A percentile compares a stretch with the other conserved stretches of the same genome.
phyloP scores from a whole-genome alignment of 306 rosid species.

The Castanea crenata region DNA sequence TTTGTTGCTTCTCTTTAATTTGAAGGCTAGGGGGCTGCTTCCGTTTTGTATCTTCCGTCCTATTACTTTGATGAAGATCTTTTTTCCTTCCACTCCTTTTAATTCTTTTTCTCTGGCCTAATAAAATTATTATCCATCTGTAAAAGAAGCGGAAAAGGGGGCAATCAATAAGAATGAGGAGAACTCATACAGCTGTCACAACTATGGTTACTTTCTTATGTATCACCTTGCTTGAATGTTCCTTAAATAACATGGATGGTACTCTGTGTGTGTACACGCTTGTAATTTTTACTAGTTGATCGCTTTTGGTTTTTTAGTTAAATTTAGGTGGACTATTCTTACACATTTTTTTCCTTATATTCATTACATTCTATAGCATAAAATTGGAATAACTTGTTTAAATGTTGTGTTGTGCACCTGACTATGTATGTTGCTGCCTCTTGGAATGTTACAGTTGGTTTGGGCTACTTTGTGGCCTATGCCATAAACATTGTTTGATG shows the following conservation, averaged over 20 bases:
- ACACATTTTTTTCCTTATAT: neutral
- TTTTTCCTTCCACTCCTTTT: too few relatives aligned
- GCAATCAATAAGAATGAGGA: neutral
- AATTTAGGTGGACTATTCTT: neutral
- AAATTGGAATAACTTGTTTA: neutral
- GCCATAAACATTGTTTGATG: neutral
- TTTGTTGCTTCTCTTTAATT: neutral
- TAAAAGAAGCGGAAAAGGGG: neutral
- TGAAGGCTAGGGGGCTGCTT: neutral
- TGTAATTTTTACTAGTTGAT: neutral
- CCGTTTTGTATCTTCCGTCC: neutral
- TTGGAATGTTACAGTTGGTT: neutral
- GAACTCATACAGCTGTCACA: neutral
- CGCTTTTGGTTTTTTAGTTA: neutral
- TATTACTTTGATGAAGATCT: neutral
- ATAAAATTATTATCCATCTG: neutral
- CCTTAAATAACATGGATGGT: neutral
- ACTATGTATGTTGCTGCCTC: neutral
- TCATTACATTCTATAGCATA: neutral
- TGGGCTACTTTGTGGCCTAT: too few relatives aligned
- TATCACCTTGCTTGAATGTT: neutral
- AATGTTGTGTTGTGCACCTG: neutral
- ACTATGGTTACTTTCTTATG: neutral
- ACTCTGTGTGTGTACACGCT: neutral
- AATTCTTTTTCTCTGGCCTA: too few relatives aligned